Evolutionary conservation across 1,284 basidiomycete species (phyloP).

Genomic region (Cystobasidium sp.): DNA sequence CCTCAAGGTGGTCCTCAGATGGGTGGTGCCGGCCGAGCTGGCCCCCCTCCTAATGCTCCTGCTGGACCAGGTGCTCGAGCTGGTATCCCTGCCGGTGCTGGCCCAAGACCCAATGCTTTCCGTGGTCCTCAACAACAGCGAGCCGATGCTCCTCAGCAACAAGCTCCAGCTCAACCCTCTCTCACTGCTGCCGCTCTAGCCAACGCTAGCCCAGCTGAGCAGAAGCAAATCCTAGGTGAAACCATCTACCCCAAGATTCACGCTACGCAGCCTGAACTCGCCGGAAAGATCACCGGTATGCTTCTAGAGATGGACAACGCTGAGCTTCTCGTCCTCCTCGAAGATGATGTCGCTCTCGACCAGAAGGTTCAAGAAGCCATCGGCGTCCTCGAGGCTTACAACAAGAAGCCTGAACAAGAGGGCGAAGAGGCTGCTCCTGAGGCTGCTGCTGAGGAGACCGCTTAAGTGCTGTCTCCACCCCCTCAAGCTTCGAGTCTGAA

Average conservation of each 20-base stretch:
- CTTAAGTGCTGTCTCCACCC: neutral
- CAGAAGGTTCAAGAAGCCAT: constrained; percentile 88
- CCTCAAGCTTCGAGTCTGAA: neutral
- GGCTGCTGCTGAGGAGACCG: constrained; percentile 21
- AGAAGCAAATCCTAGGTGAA: constrained; percentile 69
- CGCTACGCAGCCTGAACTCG: constrained; percentile 72
- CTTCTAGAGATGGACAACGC: constrained; percentile 95
- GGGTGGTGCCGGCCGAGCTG: constrained; percentile 43
- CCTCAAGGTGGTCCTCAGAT: constrained; percentile 46
- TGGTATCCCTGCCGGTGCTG: constrained; percentile 58
- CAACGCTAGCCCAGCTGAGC: constrained; percentile 77
- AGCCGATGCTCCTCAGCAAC: constrained; percentile 59
- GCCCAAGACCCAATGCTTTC: constrained; percentile 59
- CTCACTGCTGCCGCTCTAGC: constrained; percentile 66
- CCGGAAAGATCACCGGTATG: constrained; percentile 96
- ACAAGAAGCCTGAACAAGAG: constrained; percentile 56
- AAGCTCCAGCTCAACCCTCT: constrained; percentile 46
- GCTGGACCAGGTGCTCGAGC: constrained; percentile 60
- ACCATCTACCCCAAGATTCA: constrained; percentile 53
- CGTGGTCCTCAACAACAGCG: constrained; percentile 61
- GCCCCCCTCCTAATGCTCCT: constrained; percentile 43
- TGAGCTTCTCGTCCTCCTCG: constrained; percentile 83
- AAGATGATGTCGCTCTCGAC: constrained; percentile 76
- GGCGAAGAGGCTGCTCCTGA: constrained; percentile 7
- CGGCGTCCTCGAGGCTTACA: constrained; percentile 75